A percentile compares a stretch with the other conserved stretches of the same genome.
phyloP scores from a whole-genome alignment of 495 filamentous ascomycete genomes.

The Corynascus novoguineensis region DNA sequence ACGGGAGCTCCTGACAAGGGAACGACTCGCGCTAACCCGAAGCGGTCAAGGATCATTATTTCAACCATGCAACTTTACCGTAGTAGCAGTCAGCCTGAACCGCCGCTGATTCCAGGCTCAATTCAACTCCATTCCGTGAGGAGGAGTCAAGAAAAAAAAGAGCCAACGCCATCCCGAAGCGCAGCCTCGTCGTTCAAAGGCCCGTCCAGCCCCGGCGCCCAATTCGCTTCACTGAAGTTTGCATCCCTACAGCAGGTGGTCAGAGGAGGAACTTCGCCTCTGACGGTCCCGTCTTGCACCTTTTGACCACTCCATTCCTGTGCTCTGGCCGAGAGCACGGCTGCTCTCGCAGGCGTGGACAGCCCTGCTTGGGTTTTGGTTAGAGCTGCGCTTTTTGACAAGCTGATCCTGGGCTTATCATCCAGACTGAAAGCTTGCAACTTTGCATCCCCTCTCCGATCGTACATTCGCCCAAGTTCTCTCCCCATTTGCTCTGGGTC shows the following conservation, averaged over 20 bases:
- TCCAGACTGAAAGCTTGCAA: conserved; percentile 7
- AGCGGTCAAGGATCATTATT: not conserved
- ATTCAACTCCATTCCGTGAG: conserved; percentile 18
- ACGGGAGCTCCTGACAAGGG: no score
- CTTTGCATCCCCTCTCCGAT: not conserved
- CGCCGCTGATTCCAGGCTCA: conserved; percentile 12
- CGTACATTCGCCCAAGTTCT: not conserved
- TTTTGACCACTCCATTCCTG: conserved; percentile 9
- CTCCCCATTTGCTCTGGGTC: not conserved
- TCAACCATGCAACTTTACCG: not conserved
- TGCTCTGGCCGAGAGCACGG: conserved; percentile 9
- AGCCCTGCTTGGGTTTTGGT: conserved; percentile 15
- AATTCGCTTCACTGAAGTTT: conserved; percentile 14
- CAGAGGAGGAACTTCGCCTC: conserved; percentile 22
- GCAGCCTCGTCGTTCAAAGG: conserved; percentile 8
- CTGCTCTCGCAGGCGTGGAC: conserved; percentile 5
- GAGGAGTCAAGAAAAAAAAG: conserved; percentile 13
- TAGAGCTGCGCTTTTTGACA: not conserved
- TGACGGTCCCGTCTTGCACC: conserved; percentile 7
- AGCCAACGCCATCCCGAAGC: conserved; percentile 1
- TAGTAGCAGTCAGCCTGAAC: conserved; percentile 3
- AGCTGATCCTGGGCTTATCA: not conserved
- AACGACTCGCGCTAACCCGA: not conserved
- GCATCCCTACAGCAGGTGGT: conserved; percentile 15
- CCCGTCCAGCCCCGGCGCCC: conserved; percentile 10